A percentile compares a stretch with the other conserved stretches of the same genome.
These are phyloP conservation scores for Penicillium crystallinum DNA, from an alignment of 495 filamentous ascomycete genomes.

Conservation along the genomic window DNA sequence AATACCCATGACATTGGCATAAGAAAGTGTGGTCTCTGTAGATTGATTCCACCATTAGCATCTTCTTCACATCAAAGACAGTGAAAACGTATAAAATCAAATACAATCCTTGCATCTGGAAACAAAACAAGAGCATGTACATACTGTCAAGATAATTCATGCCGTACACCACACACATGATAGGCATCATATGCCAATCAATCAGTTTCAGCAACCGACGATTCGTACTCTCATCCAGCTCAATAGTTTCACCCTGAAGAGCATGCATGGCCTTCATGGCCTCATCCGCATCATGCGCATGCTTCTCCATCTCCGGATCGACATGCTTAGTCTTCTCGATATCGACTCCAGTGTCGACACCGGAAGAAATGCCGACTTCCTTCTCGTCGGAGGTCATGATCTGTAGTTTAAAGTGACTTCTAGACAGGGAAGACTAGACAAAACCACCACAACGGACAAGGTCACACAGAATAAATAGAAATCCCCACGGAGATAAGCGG, in stretches of 20 bases:
- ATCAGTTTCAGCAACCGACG: constrained; percentile 52
- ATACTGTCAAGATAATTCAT: constrained; percentile 60
- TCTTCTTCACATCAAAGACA: background rate
- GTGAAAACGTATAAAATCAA: background rate
- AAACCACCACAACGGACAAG: background rate
- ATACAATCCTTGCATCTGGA: background rate
- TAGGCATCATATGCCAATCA: constrained; percentile 58
- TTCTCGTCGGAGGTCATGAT: constrained; percentile 25
- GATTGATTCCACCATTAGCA: background rate
- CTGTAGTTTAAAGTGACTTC: too few species aligned
- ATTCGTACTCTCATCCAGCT: constrained; percentile 53
- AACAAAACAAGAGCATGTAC: background rate
- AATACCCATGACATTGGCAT: constrained; percentile 59
- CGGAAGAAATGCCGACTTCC: constrained; percentile 9
- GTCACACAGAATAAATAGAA: background rate
- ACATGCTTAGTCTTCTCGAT: constrained; percentile 21
- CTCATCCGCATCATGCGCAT: constrained; percentile 56
- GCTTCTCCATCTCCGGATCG: constrained; percentile 41
- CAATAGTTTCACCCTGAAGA: constrained; percentile 41
- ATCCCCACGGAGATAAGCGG: background rate
- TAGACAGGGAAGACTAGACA: background rate
- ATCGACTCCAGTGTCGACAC: constrained; percentile 24
- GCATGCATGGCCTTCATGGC: constrained; percentile 53
- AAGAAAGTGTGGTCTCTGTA: constrained; percentile 56
- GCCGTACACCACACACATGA: constrained; percentile 57